These are phyloP conservation scores for Acanthamoeba polyphaga DNA, from an alignment of 208 protist species.

Conservation along the genomic window DNA sequence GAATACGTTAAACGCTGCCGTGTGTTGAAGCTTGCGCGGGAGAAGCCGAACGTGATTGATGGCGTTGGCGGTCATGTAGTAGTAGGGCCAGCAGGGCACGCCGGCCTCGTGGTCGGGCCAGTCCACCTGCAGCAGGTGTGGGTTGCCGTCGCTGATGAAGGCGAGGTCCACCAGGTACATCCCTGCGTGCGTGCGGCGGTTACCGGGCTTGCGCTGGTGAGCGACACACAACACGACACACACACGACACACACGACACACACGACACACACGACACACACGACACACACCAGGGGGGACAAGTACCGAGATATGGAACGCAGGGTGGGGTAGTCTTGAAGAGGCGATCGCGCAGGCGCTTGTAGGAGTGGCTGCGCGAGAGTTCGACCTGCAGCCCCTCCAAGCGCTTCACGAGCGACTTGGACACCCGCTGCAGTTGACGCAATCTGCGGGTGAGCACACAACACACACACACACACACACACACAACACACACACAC, in stretches of 20 bases:
- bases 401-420: not conserved
- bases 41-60: not conserved
- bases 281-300: not conserved
- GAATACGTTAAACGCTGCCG: too few species aligned
- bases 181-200: not conserved
- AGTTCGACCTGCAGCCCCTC: not conserved
- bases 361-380: not conserved
- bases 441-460: too few species aligned
- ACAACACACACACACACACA: not conserved
- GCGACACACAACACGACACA: too few species aligned
- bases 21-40: too few species aligned
- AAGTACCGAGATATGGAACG: not conserved
- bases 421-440: not conserved
- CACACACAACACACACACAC: too few species aligned
- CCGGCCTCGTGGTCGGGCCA: not conserved
- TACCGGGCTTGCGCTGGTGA: not conserved
- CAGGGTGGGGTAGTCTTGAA: not conserved
- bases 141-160: constrained; percentile 28
- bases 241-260: too few species aligned
- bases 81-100: not conserved
- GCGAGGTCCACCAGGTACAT: constrained; percentile 16
- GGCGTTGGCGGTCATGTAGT: constrained; percentile 20
- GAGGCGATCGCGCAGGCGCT: not conserved
- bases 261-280: too few species aligned
- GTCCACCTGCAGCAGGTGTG: not conserved